Evolutionary conservation across 345 rosid genomes (phyloP), one percentile per base, ranked within the genome.

Genomic region (Brassica carinata): DNA sequence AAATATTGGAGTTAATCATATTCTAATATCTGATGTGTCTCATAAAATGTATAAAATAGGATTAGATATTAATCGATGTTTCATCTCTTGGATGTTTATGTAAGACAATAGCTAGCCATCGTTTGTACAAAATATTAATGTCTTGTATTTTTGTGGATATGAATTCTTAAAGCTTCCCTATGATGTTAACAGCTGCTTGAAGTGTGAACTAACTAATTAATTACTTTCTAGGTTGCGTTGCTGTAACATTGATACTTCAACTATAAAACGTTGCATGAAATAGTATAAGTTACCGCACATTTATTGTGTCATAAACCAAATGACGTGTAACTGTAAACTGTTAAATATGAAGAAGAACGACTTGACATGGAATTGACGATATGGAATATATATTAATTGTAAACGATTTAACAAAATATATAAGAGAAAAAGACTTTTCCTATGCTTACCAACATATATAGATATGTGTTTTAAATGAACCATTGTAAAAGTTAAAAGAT

Each of bases 211-310:
- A 67, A 43, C 18, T 69, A 69, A 59, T 43, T 27, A 59, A 17
- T 29, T 67, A 29, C 26, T 15, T 61, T 62, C 4, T 29, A 38
- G 33, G 51, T 5, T 18, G 51, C 19, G 63, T 70, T 69, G 70
- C 64, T 70, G 63, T 66, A 65, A 8, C 36, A 33, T 75, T 31
- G 78, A 51, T 75, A 33, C 55, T 66, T 61, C 72, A 75, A 30
- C 79, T 18, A 67, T 45, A 71, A 18, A 14, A 75, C 1, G 33
- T 66, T 75, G 9, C 15, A 66, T 23, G 51, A 57, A 23, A 76
- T 34, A 5, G 14, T 57, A 3, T 23, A 57, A 67, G 2, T 8
- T 65, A 76, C 30, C 5, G 29, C 29, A 6, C 27, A 67, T 75
- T 67, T 34, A 65, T 66, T 53, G 29, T 31, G 9, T 7, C 15